A percentile compares a stretch with the other conserved stretches of the same genome.
Conservation (phyloP, 2,329 filamentous ascomycete species). For the Colletotrichum camelliae region DNA sequence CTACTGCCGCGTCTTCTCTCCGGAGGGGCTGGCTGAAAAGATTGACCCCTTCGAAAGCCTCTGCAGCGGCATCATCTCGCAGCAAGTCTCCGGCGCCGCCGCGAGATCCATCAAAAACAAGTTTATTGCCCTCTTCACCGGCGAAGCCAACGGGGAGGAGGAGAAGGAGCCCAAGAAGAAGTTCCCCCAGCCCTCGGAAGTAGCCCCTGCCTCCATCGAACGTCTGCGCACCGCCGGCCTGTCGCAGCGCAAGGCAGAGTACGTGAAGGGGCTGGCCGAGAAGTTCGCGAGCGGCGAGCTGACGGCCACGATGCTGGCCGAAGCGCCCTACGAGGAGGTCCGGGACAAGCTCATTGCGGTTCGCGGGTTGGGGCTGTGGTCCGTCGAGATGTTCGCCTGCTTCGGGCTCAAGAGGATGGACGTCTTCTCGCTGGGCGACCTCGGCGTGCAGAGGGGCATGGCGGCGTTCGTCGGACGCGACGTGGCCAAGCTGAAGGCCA, state of each 20-base stretch:
- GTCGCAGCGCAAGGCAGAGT: constrained; percentile 94
- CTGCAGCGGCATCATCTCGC: constrained; percentile 87
- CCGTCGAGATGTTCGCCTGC: constrained; percentile 96
- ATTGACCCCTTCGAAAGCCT: constrained; percentile 89
- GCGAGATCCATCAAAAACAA: constrained; percentile 88
- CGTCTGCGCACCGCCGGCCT: constrained; percentile 83
- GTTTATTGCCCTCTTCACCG: constrained; percentile 76
- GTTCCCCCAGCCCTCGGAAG: constrained; percentile 81
- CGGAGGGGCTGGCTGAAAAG: constrained; percentile 80
- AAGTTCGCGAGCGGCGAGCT: constrained; percentile 81
- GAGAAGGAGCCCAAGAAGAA: constrained; percentile 25
- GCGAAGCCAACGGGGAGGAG: constrained; percentile 31
- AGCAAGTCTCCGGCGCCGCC: constrained; percentile 94
- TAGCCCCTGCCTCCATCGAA: constrained; percentile 67
- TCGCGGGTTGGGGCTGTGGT: constrained; percentile 87
- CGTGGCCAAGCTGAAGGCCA: constrained; percentile 81
- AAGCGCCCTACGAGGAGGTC: constrained; percentile 84
- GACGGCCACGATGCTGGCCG: constrained; percentile 75
- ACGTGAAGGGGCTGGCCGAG: constrained; percentile 83
- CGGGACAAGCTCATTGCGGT: constrained; percentile 84
- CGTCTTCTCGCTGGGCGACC: constrained; percentile 89
- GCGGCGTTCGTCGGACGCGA: constrained; percentile 85
- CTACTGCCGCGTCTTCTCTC: constrained; percentile 79
- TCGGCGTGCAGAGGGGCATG: constrained; percentile 95
- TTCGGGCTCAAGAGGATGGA: constrained; percentile 95